A percentile compares a stretch with the other conserved stretches of the same genome.
These are phyloP conservation scores for Raddia distichophylla DNA, from an alignment of 176 grass and related monocot species.

Conservation along the genomic window DNA sequence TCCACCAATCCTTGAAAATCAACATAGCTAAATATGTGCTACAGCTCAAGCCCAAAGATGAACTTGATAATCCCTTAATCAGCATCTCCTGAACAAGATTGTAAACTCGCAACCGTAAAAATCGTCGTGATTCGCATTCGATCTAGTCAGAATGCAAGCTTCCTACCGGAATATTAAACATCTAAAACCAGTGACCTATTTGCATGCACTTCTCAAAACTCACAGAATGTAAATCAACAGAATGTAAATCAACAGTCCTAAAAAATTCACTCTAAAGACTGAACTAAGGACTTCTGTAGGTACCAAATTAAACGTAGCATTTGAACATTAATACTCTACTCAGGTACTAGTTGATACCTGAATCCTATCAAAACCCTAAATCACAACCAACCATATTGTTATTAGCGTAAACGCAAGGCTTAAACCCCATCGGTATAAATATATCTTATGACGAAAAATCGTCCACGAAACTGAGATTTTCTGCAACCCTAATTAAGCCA, in stretches of 20 bases:
- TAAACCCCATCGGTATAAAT: not conserved
- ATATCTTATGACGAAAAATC: not conserved
- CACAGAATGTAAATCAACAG: not conserved
- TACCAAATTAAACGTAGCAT: not conserved
- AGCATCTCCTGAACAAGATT: not conserved
- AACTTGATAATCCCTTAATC: not conserved
- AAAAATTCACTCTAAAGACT: not conserved
- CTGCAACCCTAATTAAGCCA: not conserved
- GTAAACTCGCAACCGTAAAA: not conserved
- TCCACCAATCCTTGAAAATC: not conserved
- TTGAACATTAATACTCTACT: not conserved
- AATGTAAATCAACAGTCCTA: not conserved
- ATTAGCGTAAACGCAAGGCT: not conserved
- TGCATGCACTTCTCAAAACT: not conserved
- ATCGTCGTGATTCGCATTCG: not conserved
- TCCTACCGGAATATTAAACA: not conserved
- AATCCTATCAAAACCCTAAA: not conserved
- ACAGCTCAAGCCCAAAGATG: constrained; percentile 2
- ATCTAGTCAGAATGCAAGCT: not conserved
- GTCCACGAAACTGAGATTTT: not conserved
- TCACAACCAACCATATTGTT: not conserved
- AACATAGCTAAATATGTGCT: not conserved
- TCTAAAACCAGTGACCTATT: not conserved
- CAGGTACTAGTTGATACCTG: not conserved
- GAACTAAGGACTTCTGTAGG: not conserved